Base-by-base conservation (phyloP, 257 asterid genomes). In the Scutellaria barbata region DNA sequence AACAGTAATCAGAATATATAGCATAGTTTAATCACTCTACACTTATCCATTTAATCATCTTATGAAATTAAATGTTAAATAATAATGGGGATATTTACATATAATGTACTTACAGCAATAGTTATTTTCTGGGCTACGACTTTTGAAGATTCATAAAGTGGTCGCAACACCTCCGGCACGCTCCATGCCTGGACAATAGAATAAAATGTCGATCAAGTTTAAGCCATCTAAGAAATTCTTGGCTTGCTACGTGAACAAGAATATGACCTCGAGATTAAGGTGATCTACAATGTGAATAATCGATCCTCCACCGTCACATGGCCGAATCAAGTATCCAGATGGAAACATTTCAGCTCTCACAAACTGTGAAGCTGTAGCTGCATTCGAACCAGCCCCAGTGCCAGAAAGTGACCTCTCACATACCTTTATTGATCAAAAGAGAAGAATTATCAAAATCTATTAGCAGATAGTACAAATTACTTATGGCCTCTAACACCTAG, bases 261-360 rank as follows among this genome's bases (percentile, higher is more conserved):
- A 30, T 30, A 50, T 48, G 33, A 89, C 99, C 99, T 90, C 89
- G 1, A 94, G 84, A 78, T 88, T 91, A 33, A 89, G 78, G 86
- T 94, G 99, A 75, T 94, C 99, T 48, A 94, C 98, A 20, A 94
- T 91, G 79, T 94, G 97, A 71, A 94, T 91, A 73, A 91, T 94
- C 13, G 99, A 94, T 59, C 99, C 99, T 71, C 99, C 97, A 63
- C 99, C 99, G 8, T 94, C 99, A 50, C 95, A 91, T 0, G 98
- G 97, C 64, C 98, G 81, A 51, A 95, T 86, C 78, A 95, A 76
- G 78, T 88, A 95, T 58, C 99, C 99, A 18, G 95, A 88, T 14
- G 97, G 97, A 80, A 92, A 93, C 85, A 87, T 83, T 81, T 92
- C 96, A 54, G 89, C 97, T 83, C 98, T 86, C 58, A 89, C 89